phyloP scores from a whole-genome alignment of 345 rosid species.

The Eucalyptus viminalis region DNA sequence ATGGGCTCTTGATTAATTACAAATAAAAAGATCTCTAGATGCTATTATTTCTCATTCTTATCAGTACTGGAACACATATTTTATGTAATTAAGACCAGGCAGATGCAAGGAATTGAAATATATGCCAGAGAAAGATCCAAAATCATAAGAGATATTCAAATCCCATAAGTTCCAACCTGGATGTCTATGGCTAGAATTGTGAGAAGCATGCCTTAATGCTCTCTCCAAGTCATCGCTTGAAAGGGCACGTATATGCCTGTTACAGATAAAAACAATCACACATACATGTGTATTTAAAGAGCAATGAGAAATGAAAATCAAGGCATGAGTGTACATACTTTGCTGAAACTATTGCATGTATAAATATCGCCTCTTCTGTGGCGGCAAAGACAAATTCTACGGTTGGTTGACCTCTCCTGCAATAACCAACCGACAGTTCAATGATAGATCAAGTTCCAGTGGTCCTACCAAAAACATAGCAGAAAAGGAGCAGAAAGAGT shows the following conservation, averaged over 20 bases:
- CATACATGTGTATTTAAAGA: neutral
- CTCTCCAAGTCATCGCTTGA: slow-evolving; percentile 68
- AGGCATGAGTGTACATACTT: slow-evolving; percentile 18
- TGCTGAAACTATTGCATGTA: slow-evolving; percentile 80
- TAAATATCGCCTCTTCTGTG: slow-evolving; percentile 84
- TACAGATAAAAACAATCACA: neutral
- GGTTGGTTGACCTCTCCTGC: slow-evolving; percentile 87
- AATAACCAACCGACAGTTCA: neutral
- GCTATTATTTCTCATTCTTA: neutral
- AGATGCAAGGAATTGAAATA: neutral
- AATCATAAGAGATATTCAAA: neutral
- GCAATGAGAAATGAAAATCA: neutral
- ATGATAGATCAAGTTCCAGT: neutral
- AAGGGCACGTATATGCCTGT: slow-evolving; percentile 79
- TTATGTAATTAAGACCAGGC: neutral
- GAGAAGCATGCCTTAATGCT: slow-evolving; percentile 43
- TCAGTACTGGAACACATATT: neutral
- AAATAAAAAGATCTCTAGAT: neutral
- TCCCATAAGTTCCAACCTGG: slow-evolving; percentile 54
- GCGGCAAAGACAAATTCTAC: slow-evolving; percentile 94
- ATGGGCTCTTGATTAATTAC: neutral
- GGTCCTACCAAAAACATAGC: neutral
- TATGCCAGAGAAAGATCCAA: neutral
- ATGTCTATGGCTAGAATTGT: slow-evolving; percentile 43
- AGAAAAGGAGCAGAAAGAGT: neutral